Evolutionary conservation across 2,329 filamentous ascomycete species (phyloP), one percentile per base, ranked within the genome.

Genomic region (Trichoderma sp.): DNA sequence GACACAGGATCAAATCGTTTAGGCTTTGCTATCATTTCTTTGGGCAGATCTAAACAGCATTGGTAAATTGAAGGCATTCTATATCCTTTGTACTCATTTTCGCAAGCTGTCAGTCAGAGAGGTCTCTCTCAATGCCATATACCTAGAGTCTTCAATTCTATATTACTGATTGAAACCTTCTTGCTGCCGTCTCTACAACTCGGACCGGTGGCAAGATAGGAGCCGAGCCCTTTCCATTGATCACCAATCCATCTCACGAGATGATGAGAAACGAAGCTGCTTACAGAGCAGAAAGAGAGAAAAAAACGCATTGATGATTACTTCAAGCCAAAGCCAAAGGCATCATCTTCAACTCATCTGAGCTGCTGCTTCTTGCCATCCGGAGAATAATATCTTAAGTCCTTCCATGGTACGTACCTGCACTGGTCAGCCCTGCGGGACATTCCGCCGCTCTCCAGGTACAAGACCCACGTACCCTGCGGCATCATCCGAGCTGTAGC

Each of bases 311-410:
- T 32, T 36, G 15, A 47, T 4, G 26, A 26, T n/a, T 34, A 15
- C 20, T n/a, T 3, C 28, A 43, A 13, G 20, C 8, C 26, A 32
- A 28, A 3, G 20, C n/a, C 26, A 50, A 15, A 34, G 43, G 43
- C 9, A 58, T n/a, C 28, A 68, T 34, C 36, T 23, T 34, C 28
- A 47, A 7, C 28, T 17, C 8, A 32, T 32, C 57, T n/a, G 17
- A 3, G 9, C 5, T 7, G 20, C 30, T 58, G 17, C 55, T n/a
- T 30, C 9, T 58, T 58, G 17, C 12, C 30, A 20, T 32, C 30
- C 64, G 66, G 66, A 68, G 55, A 50, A 47, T 20, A 61, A 47
- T 15, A n/a, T 32, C 66, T 34, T 28, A 68, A 34, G n/a, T 68
- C 66, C 66, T 36, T 69, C 15, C 17, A 69, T 15, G 57, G 66